phyloP scores from a whole-genome alignment of 305 asterid species.

The Stenogyne calaminthoides region DNA sequence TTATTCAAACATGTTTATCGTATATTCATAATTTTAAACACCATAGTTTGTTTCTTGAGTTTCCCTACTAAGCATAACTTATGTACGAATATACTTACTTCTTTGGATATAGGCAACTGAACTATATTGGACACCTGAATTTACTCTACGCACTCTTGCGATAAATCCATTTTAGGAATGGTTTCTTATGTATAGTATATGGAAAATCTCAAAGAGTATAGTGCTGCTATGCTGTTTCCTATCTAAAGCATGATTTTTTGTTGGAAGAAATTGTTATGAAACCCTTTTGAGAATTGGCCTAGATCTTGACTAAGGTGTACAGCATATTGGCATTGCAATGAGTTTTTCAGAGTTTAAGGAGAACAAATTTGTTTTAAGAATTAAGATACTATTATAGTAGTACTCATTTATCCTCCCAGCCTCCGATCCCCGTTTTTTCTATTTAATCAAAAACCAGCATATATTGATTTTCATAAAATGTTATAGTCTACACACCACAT shows the following conservation, averaged over 20 bases:
- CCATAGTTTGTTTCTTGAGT: constrained; percentile 18
- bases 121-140: background rate
- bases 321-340: background rate
- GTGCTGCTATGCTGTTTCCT: background rate
- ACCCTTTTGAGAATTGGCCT: background rate
- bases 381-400: background rate
- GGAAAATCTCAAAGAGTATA: background rate
- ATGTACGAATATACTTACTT: background rate
- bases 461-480: background rate
- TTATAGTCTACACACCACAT: background rate
- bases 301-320: background rate
- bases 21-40: background rate
- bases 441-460: background rate
- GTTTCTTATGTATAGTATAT: background rate
- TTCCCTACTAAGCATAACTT: background rate
- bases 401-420: background rate
- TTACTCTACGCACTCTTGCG: background rate
- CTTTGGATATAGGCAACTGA: background rate
- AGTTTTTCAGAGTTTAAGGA: background rate
- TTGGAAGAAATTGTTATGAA: background rate
- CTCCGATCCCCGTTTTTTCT: too few relatives aligned
- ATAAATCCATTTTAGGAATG: background rate
- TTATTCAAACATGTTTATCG: background rate
- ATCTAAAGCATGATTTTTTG: background rate
- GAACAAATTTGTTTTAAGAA: background rate